These are phyloP conservation scores for Ophiocordyceps camponoti-floridani DNA, from an alignment of 2,329 filamentous ascomycete genomes.

Conservation along the genomic window DNA sequence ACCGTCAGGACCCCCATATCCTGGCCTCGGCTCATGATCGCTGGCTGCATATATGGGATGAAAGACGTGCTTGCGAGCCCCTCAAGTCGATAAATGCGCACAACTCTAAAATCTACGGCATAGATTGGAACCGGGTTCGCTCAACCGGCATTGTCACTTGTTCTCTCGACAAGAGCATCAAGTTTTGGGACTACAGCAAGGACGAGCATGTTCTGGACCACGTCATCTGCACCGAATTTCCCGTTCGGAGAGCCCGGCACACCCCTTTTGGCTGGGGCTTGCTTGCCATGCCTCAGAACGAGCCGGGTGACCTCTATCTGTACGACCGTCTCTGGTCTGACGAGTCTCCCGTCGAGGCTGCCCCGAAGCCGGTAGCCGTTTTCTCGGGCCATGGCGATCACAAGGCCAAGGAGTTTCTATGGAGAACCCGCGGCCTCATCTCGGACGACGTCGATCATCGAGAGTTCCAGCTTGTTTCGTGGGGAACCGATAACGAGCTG, in stretches of 20 bases:
- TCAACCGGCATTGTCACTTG: slow-evolving; percentile 64
- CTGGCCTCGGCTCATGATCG: slow-evolving; percentile 83
- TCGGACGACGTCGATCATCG: slow-evolving; percentile 59
- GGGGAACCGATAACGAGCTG: slow-evolving; percentile 74
- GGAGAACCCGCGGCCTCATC: slow-evolving; percentile 58
- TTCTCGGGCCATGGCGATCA: slow-evolving; percentile 44
- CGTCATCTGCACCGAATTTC: slow-evolving; percentile 66
- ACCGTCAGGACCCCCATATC: slow-evolving; percentile 69
- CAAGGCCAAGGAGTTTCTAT: slow-evolving; percentile 81
- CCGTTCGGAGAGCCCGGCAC: slow-evolving; percentile 79
- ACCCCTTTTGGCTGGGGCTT: slow-evolving; percentile 79
- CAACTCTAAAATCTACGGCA: slow-evolving; percentile 81
- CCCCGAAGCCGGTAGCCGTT: slow-evolving; percentile 31
- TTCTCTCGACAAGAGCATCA: slow-evolving; percentile 80
- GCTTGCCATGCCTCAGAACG: slow-evolving; percentile 81
- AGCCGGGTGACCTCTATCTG: slow-evolving; percentile 67
- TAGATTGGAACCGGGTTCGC: slow-evolving; percentile 80
- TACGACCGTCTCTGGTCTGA: slow-evolving; percentile 47
- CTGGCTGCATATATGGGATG: slow-evolving; percentile 80
- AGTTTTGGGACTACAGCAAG: slow-evolving; percentile 69
- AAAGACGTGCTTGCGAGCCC: slow-evolving; percentile 59
- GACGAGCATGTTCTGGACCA: slow-evolving; percentile 50
- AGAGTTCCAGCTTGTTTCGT: slow-evolving; percentile 85
- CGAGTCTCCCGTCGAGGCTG: slow-evolving; percentile 23
- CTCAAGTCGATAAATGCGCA: slow-evolving; percentile 76